Evolutionary conservation across 1,284 basidiomycete genomes (phyloP), one percentile per base, ranked within the genome.

Genomic region (Sporisorium exsertum): DNA sequence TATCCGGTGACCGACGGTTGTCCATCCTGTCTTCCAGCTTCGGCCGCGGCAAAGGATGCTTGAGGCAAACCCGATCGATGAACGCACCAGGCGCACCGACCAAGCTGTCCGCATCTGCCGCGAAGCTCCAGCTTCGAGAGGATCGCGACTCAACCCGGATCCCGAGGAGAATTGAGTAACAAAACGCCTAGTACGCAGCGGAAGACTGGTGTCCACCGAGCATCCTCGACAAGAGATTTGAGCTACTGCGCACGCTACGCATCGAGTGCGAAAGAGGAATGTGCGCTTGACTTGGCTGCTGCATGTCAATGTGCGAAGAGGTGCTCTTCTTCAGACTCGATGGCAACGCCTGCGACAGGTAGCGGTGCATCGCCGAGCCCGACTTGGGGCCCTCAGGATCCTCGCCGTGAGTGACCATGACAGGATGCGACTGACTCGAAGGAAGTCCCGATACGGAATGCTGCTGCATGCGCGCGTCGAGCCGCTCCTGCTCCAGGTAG

Each of bases 171-270:
- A 60, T 24, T 37, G 43, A 59, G 43, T 56, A 15, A 64, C 52
- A 22, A 35, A 52, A 47, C 40, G 29, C 32, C 20, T 70, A 73
- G 63, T 74, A 77, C n/a, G 68, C 64, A 46, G 72, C 54, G 18
- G 72, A 64, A 32, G 77, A 62, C 63, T 66, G 65, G 60, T 77
- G 60, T 46, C 64, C 72, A 37, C 78, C 76, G 55, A 81, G 75
- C 77, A 82, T 80, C 24, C 79, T 68, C 22, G 81, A 71, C 26
- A 82, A 52, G 13, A 79, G 66, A 54, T 80, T 82, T 32, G 77
- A 78, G 64, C 74, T 78, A 68, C 79, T 78, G 52, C 77, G 64
- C 29, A 79, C 73, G 46, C 70, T 74, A n/a, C 78, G 73, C 72
- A 81, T 72, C 42, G 72, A 72, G 42, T 70, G 67, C 10, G 72